A percentile compares a stretch with the other conserved stretches of the same genome.
These are phyloP conservation scores for Rasamsonia emersonii DNA, from an alignment of 2,329 filamentous ascomycete genomes.

Conservation along the genomic window DNA sequence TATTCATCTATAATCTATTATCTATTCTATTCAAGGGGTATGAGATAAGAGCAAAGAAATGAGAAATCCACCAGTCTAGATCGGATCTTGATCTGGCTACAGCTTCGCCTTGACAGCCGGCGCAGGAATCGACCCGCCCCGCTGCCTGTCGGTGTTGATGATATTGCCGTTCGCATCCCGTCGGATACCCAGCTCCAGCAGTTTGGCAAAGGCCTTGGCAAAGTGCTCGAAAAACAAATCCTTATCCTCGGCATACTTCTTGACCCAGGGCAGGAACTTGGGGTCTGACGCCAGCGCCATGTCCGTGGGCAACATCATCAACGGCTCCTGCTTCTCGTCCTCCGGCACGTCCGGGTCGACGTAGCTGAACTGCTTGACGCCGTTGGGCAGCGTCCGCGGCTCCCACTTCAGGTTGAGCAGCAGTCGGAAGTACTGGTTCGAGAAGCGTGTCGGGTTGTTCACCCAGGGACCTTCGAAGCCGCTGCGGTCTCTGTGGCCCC, in stretches of 20 bases:
- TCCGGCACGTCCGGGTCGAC: constrained; percentile 44
- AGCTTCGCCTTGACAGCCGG: constrained; percentile 21
- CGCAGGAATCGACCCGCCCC: constrained; percentile 48
- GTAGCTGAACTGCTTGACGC: constrained; percentile 51
- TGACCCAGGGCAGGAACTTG: constrained; percentile 48
- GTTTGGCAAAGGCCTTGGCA: constrained; percentile 48
- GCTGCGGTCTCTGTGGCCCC: constrained; percentile 47
- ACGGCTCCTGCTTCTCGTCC: constrained; percentile 40
- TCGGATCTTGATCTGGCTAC: no score
- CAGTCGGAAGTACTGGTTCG: constrained; percentile 50
- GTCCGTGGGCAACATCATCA: constrained; percentile 62
- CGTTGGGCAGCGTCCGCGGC: constrained; percentile 44
- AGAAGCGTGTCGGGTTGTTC: constrained; percentile 51
- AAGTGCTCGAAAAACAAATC: constrained; percentile 56
- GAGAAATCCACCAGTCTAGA: neutral
- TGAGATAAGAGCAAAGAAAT: no score
- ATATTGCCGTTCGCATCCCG: constrained; percentile 47
- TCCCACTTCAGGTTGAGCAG: constrained; percentile 47
- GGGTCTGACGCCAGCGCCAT: constrained; percentile 49
- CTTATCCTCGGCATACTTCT: constrained; percentile 52
- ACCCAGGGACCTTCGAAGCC: constrained; percentile 54
- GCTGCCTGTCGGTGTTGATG: constrained; percentile 48
- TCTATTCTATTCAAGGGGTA: no score
- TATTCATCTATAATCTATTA: no score
- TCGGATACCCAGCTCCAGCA: constrained; percentile 53